Conservation (phyloP, 306 rosid genomes). For the Delonix regia region DNA sequence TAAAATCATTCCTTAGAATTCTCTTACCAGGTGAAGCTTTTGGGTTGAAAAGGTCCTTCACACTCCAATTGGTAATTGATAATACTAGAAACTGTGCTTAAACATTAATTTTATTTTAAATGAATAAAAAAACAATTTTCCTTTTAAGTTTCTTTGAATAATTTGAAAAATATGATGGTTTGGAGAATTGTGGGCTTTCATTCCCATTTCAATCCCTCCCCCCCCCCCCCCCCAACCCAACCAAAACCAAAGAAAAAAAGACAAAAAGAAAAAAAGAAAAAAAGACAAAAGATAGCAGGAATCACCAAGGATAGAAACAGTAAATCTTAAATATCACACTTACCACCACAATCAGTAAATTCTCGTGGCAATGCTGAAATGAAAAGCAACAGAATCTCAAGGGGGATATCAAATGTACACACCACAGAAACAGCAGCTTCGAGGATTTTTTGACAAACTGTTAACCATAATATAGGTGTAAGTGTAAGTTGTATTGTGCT, state of each 20-base stretch:
- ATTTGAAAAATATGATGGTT: neutral
- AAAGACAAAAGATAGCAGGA: slow-evolving; percentile 19
- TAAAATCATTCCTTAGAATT: neutral
- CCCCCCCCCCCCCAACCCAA: neutral
- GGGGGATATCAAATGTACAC: slow-evolving; percentile 69
- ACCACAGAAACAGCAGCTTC: slow-evolving; percentile 75
- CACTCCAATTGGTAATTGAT: neutral
- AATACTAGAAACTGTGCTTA: neutral
- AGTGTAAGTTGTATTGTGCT: slow-evolving; percentile 34
- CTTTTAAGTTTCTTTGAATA: slow-evolving; percentile 8
- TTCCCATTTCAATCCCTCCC: neutral
- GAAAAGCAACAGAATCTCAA: slow-evolving; percentile 72
- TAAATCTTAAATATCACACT: slow-evolving; percentile 37
- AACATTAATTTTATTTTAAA: neutral
- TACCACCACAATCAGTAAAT: slow-evolving; percentile 80
- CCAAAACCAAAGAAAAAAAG: too few species aligned
- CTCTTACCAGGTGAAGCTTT: neutral
- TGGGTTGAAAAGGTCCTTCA: neutral
- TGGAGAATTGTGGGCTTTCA: neutral
- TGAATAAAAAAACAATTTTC: neutral
- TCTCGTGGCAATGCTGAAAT: slow-evolving; percentile 87
- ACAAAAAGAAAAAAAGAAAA: neutral
- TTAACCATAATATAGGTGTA: slow-evolving; percentile 37
- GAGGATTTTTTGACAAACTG: slow-evolving; percentile 83
- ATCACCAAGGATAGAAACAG: slow-evolving; percentile 21